Evolutionary conservation across 768 basidiomycete species (phyloP).

Genomic region (Mycena sanguinolenta): DNA sequence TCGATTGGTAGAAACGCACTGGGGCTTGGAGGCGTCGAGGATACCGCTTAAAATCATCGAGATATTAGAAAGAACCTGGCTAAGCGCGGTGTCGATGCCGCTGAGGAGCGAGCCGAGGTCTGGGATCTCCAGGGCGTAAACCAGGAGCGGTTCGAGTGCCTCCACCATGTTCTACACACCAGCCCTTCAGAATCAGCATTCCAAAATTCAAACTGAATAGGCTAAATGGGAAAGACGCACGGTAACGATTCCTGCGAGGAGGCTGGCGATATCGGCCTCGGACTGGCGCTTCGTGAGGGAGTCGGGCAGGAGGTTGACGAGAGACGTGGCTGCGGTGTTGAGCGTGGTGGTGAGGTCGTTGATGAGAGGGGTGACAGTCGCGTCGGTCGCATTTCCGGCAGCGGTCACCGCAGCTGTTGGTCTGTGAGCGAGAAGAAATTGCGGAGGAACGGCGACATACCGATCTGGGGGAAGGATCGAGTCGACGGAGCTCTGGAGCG

Average conservation of each 20-base stretch:
- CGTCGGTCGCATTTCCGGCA: constrained; percentile 36
- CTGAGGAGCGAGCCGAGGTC: constrained; percentile 39
- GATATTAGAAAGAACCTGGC: constrained; percentile 44
- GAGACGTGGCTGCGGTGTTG: constrained; percentile 39
- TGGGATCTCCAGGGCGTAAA: constrained; percentile 37
- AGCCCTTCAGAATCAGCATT: not conserved
- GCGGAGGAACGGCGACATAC: constrained; percentile 35
- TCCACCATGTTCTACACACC: constrained; percentile 39
- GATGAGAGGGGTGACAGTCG: constrained; percentile 40
- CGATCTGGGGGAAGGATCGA: constrained; percentile 38
- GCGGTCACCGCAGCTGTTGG: constrained; percentile 27
- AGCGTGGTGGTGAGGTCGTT: constrained; percentile 39
- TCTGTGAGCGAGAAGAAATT: not conserved
- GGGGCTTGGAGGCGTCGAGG: constrained; percentile 43
- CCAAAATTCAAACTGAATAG: not conserved
- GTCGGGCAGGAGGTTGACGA: constrained; percentile 33
- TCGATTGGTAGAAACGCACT: constrained; percentile 35
- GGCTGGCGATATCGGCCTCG: constrained; percentile 42
- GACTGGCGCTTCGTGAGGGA: constrained; percentile 40
- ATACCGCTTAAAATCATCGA: too few species aligned
- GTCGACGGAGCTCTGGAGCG: constrained; percentile 37
- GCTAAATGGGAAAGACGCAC: constrained; percentile 37
- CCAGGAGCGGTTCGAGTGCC: constrained; percentile 40
- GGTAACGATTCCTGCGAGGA: constrained; percentile 37
- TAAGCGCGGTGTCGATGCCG: constrained; percentile 43